These are phyloP conservation scores for Dendrocalamus sinicus DNA, from an alignment of 176 grass and related monocot species.

Conservation along the genomic window DNA sequence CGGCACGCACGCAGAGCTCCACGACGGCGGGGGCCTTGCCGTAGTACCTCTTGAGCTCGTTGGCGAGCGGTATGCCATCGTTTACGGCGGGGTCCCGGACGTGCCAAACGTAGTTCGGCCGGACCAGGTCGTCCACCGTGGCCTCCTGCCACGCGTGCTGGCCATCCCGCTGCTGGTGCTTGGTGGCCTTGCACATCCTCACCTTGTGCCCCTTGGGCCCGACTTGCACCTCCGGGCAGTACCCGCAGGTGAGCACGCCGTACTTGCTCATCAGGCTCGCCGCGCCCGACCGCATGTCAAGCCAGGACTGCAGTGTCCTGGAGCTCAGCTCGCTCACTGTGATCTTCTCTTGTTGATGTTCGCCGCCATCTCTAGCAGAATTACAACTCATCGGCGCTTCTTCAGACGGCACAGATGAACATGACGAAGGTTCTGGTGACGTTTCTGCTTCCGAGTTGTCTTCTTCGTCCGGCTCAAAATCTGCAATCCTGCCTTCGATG, in stretches of 20 bases:
- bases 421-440: not conserved
- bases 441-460: not conserved
- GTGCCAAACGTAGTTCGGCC: constrained; percentile 70
- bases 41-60: constrained; percentile 80
- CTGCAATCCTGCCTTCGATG: constrained; percentile 67
- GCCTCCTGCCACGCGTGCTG: constrained; percentile 80
- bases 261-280: constrained; percentile 68
- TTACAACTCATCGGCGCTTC: not conserved
- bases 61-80: constrained; percentile 9
- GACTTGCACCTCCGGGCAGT: constrained; percentile 76
- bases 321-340: constrained; percentile 32
- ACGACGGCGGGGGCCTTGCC: constrained; percentile 72
- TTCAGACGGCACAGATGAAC: not conserved
- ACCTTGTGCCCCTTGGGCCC: constrained; percentile 81
- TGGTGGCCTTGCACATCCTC: constrained; percentile 70
- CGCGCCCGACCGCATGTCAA: constrained; percentile 55
- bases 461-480: constrained; percentile 61
- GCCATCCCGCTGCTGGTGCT: constrained; percentile 69
- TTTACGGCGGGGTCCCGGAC: not conserved
- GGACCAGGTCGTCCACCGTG: constrained; percentile 66
- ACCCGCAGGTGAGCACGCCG: constrained; percentile 65
- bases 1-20: constrained; percentile 62
- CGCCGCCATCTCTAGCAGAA: not conserved
- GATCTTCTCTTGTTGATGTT: not conserved
- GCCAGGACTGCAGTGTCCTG: constrained; percentile 57